Evolutionary conservation across 441 rosid species (phyloP).

Genomic region (Corymbia calophylla): DNA sequence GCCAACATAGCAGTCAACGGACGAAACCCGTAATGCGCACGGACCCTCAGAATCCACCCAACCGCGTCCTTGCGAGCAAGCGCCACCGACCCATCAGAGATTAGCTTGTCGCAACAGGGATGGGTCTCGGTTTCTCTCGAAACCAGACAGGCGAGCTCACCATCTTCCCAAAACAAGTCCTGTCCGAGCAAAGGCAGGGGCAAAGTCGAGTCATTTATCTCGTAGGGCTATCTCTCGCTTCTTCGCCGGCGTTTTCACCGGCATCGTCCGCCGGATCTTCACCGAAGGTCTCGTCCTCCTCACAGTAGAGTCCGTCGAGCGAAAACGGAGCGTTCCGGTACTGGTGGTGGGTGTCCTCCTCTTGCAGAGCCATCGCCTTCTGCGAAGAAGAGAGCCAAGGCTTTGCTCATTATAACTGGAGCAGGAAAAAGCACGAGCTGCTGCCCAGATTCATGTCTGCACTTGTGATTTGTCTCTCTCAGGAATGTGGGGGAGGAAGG

Average conservation of each 20-base stretch:
- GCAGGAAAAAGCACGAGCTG: not conserved
- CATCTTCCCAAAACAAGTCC: constrained; percentile 43
- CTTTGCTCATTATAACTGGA: constrained; percentile 56
- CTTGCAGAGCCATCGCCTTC: constrained; percentile 53
- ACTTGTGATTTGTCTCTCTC: not conserved
- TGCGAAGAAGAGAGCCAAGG: constrained; percentile 35
- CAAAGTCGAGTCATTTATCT: constrained; percentile 19
- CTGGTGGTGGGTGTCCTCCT: constrained; percentile 22
- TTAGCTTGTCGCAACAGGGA: constrained; percentile 7
- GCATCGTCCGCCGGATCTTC: constrained; percentile 26
- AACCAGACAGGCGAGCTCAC: constrained; percentile 35
- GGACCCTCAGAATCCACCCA: constrained; percentile 49
- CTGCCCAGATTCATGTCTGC: constrained; percentile 1
- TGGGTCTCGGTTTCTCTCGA: constrained; percentile 36
- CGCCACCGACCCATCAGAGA: constrained; percentile 32
- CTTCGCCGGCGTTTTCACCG: constrained; percentile 6
- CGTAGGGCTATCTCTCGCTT: not conserved
- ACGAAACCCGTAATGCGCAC: constrained; percentile 41
- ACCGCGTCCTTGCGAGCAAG: constrained; percentile 39
- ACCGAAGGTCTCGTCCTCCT: constrained; percentile 64
- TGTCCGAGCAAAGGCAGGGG: constrained; percentile 25
- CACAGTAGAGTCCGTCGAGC: constrained; percentile 59
- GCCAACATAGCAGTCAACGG: constrained; percentile 53
- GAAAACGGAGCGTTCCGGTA: constrained; percentile 20
- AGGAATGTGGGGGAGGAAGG: not conserved